A percentile compares a stretch with the other conserved stretches of the same genome.
Conservation (phyloP, 2,329 filamentous ascomycete species). For the Exophiala sp. region DNA sequence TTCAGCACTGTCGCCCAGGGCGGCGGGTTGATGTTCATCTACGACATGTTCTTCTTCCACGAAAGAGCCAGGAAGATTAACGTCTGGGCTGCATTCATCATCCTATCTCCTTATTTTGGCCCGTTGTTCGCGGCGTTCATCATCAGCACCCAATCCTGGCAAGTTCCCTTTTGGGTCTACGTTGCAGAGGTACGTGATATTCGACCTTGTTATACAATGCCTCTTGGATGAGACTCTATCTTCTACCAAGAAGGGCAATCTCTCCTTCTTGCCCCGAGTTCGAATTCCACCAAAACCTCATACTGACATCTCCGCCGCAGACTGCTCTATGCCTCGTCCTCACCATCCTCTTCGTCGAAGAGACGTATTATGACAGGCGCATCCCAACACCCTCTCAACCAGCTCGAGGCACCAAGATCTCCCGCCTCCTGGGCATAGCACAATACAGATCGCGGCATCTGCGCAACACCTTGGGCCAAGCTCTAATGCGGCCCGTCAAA, state of each 20-base stretch:
- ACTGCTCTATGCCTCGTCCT: slow-evolving; percentile 33
- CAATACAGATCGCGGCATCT: slow-evolving; percentile 27
- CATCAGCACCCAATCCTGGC: slow-evolving; percentile 35
- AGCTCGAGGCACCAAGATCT: slow-evolving; percentile 28
- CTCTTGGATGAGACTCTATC: too few relatives aligned
- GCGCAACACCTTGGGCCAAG: slow-evolving; percentile 34
- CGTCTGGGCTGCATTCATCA: slow-evolving; percentile 36
- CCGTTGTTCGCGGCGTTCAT: slow-evolving; percentile 35
- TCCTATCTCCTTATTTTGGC: slow-evolving; percentile 31
- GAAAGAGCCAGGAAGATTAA: slow-evolving; percentile 40
- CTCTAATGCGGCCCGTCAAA: slow-evolving; percentile 34
- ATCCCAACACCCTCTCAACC: slow-evolving; percentile 26
- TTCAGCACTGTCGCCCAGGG: slow-evolving; percentile 41
- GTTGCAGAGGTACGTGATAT: slow-evolving; percentile 27
- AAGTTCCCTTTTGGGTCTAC: slow-evolving; percentile 36
- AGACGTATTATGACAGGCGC: slow-evolving; percentile 38
- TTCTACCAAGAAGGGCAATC: too few relatives aligned
- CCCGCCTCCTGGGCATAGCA: slow-evolving; percentile 30
- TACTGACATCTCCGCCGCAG: neutral
- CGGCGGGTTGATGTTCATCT: slow-evolving; percentile 41
- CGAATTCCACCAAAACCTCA: too few relatives aligned
- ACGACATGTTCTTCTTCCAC: slow-evolving; percentile 40
- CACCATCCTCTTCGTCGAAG: slow-evolving; percentile 35
- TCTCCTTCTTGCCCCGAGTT: neutral
- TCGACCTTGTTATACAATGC: neutral